Base-by-base conservation (phyloP, 371 early-diverging fungal genomes). In the Thermomucor indicae-seudaticae region DNA sequence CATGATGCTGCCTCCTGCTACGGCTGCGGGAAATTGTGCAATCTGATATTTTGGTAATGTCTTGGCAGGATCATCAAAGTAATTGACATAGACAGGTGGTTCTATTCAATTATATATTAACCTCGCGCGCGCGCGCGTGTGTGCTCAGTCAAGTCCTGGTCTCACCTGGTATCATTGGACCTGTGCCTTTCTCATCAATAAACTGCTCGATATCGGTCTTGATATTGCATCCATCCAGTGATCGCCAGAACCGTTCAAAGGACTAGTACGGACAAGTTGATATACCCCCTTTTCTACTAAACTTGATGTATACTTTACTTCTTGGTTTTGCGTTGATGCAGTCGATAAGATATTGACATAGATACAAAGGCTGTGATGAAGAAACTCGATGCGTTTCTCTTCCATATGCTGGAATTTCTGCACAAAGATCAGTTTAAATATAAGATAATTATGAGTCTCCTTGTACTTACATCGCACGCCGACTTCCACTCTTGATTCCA, bases 251-350 rank as follows among this genome's bases (percentile, higher is more conserved):
- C 0, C 84, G 75, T 51, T 91, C 92, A 51, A 85, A 89, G 10
- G 86, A 83, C 88, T 87, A 46, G 5, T 22, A n/a, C 29, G 46
- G 32, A 22, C 19, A 39, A 46, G 11, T 43, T 6, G 7, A 17
- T 43, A 3, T n/a, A 24, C 10, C 24, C 7, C 3, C 5, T 23
- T 25, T 43, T 17, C 7, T 24, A 51, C 4, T 0, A 19, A 28
- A 48, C 14, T 25, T 20, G 54, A 16, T 11, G 22, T 39, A 31
- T 19, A 23, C 39, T 47, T 40, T 67, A 85, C 88, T 76, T 93
- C 93, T 66, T 93, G 93, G 54, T 97, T 95, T 29, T 88, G 72
- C 4, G 91, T 90, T 39, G 93, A 90, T 7, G 83, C 72, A 20
- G 79, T 79, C 4, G 92, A 87, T 6, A 94, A 66, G 23, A 94